Evolutionary conservation across 2,329 filamentous ascomycete species (phyloP).

Genomic region (Canariomyces notabilis): DNA sequence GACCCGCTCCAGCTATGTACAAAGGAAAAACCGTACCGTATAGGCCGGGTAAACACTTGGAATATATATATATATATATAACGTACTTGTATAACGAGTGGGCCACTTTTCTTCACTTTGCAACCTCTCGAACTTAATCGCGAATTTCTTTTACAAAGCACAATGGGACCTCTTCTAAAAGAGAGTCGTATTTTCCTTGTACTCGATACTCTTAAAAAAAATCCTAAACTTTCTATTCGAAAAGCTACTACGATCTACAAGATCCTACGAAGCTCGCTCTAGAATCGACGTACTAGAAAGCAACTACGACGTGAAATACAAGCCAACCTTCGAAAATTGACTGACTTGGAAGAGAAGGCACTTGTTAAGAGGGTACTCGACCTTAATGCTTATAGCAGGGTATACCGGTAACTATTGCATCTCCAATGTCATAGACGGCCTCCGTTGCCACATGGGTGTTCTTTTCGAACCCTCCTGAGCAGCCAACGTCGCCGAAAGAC

Average conservation of each 20-base stretch:
- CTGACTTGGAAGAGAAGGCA: slow-evolving; percentile 1
- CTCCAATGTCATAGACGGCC: too few species aligned
- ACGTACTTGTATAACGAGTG: too few species aligned
- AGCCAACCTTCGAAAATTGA: slow-evolving; percentile 2
- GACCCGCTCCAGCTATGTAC: too few species aligned
- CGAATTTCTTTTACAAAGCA: neutral
- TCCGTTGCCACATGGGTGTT: too few species aligned
- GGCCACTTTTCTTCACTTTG: neutral
- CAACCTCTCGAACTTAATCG: neutral
- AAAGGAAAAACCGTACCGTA: too few species aligned
- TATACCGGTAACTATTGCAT: too few species aligned
- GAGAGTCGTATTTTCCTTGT: neutral
- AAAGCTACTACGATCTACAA: neutral
- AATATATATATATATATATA: too few species aligned
- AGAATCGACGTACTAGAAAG: neutral
- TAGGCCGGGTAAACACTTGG: too few species aligned
- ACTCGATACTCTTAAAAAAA: slow-evolving; percentile 1
- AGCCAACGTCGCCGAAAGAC: slow-evolving; percentile 1
- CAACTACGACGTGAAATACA: slow-evolving; percentile 1
- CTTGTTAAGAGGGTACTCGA: slow-evolving; percentile 7
- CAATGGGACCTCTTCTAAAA: neutral
- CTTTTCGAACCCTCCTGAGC: neutral
- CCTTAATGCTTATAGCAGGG: too few species aligned
- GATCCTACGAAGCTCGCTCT: neutral
- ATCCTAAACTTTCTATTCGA: slow-evolving; percentile 1